Conservation (phyloP, 345 rosid genomes). For the Populus simonii region DNA sequence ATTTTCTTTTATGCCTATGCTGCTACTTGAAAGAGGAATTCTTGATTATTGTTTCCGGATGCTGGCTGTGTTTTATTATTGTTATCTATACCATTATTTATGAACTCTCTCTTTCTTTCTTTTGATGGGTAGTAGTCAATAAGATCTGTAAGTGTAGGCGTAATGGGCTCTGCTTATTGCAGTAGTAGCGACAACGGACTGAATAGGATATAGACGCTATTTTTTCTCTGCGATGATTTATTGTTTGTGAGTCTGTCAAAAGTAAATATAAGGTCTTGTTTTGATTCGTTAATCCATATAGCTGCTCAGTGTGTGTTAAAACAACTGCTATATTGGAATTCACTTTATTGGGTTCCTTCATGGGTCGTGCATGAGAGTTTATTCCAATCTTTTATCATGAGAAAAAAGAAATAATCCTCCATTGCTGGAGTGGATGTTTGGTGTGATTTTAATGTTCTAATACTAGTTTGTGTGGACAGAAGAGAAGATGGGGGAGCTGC, state of each 20-base stretch:
- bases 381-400: background rate
- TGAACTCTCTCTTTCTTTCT: background rate
- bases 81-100: too few relatives aligned
- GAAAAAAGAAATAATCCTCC: background rate
- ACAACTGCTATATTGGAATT: background rate
- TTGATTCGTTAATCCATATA: background rate
- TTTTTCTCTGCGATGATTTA: background rate
- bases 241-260: background rate
- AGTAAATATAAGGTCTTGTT: background rate
- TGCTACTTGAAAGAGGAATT: background rate
- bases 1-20: background rate
- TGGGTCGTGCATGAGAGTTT: background rate
- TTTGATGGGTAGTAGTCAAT: background rate
- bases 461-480: constrained; percentile 38
- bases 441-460: constrained; percentile 8
- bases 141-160: background rate
- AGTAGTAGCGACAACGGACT: background rate
- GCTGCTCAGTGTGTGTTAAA: background rate
- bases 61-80: background rate
- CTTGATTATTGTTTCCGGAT: background rate
- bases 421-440: background rate
- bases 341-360: background rate
- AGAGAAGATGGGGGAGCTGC: constrained; percentile 71
- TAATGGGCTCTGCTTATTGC: background rate
- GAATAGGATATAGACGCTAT: background rate